These are phyloP conservation scores for Penicillium paradoxum DNA, from an alignment of 495 filamentous ascomycete species.

Conservation along the genomic window DNA sequence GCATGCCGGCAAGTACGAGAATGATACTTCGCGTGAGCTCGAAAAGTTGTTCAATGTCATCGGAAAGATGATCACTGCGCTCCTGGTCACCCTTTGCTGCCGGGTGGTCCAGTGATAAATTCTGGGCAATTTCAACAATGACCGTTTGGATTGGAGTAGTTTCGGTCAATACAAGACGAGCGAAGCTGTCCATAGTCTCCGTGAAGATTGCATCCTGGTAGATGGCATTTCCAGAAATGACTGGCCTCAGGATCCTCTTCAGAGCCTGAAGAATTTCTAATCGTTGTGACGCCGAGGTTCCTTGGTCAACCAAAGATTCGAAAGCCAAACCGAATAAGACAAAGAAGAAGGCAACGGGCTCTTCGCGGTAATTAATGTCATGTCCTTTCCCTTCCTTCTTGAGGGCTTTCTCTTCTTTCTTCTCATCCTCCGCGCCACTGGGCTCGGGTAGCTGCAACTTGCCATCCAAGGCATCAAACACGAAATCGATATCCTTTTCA, in stretches of 20 bases:
- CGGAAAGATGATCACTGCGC: constrained; percentile 71
- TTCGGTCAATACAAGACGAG: constrained; percentile 89
- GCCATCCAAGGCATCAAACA: constrained; percentile 93
- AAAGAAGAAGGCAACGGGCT: constrained; percentile 98
- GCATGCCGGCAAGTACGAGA: constrained; percentile 75
- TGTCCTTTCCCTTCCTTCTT: constrained; percentile 48
- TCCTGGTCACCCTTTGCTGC: constrained; percentile 68
- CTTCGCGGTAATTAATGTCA: constrained; percentile 95
- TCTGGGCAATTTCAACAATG: constrained; percentile 87
- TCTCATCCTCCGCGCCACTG: constrained; percentile 38
- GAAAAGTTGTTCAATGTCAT: constrained; percentile 97
- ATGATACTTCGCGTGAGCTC: constrained; percentile 95
- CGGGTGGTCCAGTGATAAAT: constrained; percentile 83
- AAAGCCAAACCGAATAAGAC: constrained; percentile 95
- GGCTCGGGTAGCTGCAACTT: constrained; percentile 43
- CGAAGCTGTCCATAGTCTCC: constrained; percentile 93
- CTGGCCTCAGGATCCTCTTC: constrained; percentile 89
- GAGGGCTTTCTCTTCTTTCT: constrained; percentile 44
- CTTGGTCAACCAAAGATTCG: constrained; percentile 82
- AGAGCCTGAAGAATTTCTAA: constrained; percentile 85
- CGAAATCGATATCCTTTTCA: constrained; percentile 93
- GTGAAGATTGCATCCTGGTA: constrained; percentile 95
- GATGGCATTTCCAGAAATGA: constrained; percentile 93
- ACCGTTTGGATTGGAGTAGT: constrained; percentile 82
- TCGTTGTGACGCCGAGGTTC: constrained; percentile 71